Evolutionary conservation across 1,284 basidiomycete species (phyloP).

Genomic region (Anthracocystis panici-leucophaei): DNA sequence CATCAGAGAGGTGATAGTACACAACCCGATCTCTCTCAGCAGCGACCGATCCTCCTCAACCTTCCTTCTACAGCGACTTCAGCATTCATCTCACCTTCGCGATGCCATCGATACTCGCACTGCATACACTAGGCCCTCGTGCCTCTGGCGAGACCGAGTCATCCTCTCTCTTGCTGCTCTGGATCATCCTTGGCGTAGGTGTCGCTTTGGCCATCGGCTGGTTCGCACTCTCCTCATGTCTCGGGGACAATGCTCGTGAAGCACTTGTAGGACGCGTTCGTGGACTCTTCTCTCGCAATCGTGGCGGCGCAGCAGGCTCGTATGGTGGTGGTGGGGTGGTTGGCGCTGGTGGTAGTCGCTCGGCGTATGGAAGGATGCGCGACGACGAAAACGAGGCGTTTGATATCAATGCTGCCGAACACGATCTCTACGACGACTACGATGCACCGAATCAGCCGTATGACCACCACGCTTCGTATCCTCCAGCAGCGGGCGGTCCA

Average conservation of each 20-base stretch:
- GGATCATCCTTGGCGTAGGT: constrained; percentile 51
- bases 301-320: constrained; percentile 4
- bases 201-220: constrained; percentile 45
- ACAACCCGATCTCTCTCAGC: no score
- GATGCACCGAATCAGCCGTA: constrained; percentile 37
- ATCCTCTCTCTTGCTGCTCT: constrained; percentile 42
- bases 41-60: no score
- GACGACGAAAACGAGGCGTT: constrained; percentile 52
- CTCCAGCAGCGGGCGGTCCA: constrained; percentile 20
- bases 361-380: constrained; percentile 45
- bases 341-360: constrained; percentile 20
- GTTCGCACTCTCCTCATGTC: constrained; percentile 54
- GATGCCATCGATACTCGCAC: constrained; percentile 14
- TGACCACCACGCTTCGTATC: constrained; percentile 34
- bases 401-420: constrained; percentile 47
- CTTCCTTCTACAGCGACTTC: no score
- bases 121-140: constrained; percentile 6
- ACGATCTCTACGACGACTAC: constrained; percentile 46
- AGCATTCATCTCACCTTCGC: not conserved
- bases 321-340: constrained; percentile 1
- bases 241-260: constrained; percentile 45
- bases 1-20: no score
- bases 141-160: constrained; percentile 29
- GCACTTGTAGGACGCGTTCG: constrained; percentile 27
- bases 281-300: constrained; percentile 26